Percentiles rank a stretch among this genome's conserved stretches.
Conservation (phyloP, 2,329 filamentous ascomycete genomes). For the Neofusicoccum sp. region DNA sequence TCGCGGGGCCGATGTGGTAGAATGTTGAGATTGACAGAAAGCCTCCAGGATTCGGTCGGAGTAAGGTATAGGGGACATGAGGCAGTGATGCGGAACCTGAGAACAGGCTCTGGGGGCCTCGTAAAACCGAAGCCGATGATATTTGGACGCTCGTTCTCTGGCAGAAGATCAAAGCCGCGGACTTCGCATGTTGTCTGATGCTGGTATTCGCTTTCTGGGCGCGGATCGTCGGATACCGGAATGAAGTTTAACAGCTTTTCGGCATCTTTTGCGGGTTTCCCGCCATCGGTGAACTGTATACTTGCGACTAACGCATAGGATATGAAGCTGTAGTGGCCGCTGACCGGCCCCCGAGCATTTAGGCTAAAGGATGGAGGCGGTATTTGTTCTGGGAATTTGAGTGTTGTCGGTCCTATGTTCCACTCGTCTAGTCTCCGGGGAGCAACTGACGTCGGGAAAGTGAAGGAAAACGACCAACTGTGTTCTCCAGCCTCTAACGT, state of each 20-base stretch:
- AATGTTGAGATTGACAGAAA: not conserved
- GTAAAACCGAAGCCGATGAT: not conserved
- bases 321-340: not conserved
- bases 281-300: not conserved
- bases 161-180: not conserved
- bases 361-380: not conserved
- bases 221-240: not conserved
- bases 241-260: not conserved
- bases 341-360: not conserved
- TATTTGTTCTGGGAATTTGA: not conserved
- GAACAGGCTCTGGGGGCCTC: not conserved
- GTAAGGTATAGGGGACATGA: not conserved
- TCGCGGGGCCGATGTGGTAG: not conserved
- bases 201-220: not conserved
- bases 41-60: not conserved
- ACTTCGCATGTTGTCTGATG: not conserved
- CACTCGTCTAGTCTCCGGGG: not conserved
- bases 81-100: not conserved
- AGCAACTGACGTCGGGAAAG: not conserved
- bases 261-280: not conserved
- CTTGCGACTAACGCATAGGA: not conserved
- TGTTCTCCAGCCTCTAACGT: not conserved
- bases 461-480: not conserved
- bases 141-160: not conserved
- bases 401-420: not conserved